Evolutionary conservation across 495 filamentous ascomycete species (phyloP).

Genomic region (Gamarada debralockiae): DNA sequence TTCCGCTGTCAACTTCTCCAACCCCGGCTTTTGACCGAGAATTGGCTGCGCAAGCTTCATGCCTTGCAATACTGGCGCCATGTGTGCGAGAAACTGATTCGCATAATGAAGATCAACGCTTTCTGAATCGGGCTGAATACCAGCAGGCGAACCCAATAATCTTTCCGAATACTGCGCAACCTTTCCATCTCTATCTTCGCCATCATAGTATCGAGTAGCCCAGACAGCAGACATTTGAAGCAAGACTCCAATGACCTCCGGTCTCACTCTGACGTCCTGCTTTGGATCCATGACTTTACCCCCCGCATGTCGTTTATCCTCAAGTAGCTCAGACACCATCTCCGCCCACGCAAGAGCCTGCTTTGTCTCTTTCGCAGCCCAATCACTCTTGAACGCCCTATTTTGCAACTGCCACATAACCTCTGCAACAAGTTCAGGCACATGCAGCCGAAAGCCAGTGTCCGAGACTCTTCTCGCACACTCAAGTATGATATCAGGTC

Average conservation of each 20-base stretch:
- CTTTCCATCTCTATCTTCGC: slow-evolving; percentile 30
- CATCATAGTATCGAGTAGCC: slow-evolving; percentile 28
- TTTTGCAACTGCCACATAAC: slow-evolving; percentile 49
- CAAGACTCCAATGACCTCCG: slow-evolving; percentile 39
- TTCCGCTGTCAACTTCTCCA: slow-evolving; percentile 3
- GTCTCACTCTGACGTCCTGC: slow-evolving; percentile 32
- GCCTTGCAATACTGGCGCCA: slow-evolving; percentile 35
- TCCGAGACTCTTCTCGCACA: slow-evolving; percentile 39
- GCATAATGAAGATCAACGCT: too few relatives aligned
- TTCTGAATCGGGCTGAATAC: background rate
- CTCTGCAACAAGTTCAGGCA: slow-evolving; percentile 35
- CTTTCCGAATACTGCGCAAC: slow-evolving; percentile 36
- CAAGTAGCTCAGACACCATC: slow-evolving; percentile 46
- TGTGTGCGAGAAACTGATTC: slow-evolving; percentile 21
- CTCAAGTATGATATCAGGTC: slow-evolving; percentile 47
- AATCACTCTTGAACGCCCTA: slow-evolving; percentile 40
- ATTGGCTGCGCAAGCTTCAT: slow-evolving; percentile 34
- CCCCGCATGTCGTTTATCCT: slow-evolving; percentile 39
- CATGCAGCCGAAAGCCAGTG: slow-evolving; percentile 49
- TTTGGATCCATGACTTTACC: slow-evolving; percentile 4
- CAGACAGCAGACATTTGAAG: slow-evolving; percentile 41
- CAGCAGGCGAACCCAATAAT: slow-evolving; percentile 17
- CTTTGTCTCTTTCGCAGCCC: slow-evolving; percentile 21
- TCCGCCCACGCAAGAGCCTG: slow-evolving; percentile 33
- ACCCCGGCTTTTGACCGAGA: slow-evolving; percentile 31